Percentiles rank a stretch among this genome's conserved stretches.
Evolutionary conservation across 495 filamentous ascomycete species (phyloP).

Genomic region (Eremomyces bilateralis): DNA sequence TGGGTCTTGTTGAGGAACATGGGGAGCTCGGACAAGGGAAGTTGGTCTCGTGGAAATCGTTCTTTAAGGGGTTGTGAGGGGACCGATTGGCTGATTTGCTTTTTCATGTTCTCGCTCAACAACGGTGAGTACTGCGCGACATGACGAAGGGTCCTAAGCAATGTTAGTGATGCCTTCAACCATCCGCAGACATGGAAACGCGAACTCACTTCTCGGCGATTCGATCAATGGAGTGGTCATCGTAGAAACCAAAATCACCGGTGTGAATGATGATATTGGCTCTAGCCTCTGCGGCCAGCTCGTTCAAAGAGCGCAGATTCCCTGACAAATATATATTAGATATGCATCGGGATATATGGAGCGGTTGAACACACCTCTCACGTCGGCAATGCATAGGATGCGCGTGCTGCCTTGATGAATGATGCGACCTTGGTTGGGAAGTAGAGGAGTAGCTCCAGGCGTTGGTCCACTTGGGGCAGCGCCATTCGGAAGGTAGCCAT

Average conservation of each 20-base stretch:
- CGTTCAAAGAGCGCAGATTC: conserved; percentile 87
- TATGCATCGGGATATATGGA: too few relatives aligned
- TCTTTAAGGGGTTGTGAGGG: conserved; percentile 52
- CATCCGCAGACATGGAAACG: conserved; percentile 6
- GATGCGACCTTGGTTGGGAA: conserved; percentile 47
- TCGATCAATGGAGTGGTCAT: conserved; percentile 81
- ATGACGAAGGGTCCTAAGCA: conserved; percentile 75
- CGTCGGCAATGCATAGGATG: conserved; percentile 91
- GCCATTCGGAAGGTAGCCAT: conserved; percentile 20
- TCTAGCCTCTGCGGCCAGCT: conserved; percentile 76
- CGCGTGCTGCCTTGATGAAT: conserved; percentile 68
- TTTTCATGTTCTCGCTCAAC: conserved; percentile 70
- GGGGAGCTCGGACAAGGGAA: conserved; percentile 91
- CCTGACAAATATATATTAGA: conserved; percentile 30
- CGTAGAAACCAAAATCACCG: conserved; percentile 98
- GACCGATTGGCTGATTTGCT: conserved; percentile 47
- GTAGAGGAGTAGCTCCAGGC: conserved; percentile 23
- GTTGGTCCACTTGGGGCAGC: conserved; percentile 19
- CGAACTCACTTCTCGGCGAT: conserved; percentile 90
- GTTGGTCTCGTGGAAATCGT: conserved; percentile 52
- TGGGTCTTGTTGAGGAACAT: conserved; percentile 70
- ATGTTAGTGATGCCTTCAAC: too few relatives aligned
- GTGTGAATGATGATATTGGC: conserved; percentile 96
- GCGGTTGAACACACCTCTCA: conserved; percentile 50
- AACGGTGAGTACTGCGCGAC: conserved; percentile 96